phyloP scores from a whole-genome alignment of 2,329 filamentous ascomycete species.

The Monosporascus sp. region DNA sequence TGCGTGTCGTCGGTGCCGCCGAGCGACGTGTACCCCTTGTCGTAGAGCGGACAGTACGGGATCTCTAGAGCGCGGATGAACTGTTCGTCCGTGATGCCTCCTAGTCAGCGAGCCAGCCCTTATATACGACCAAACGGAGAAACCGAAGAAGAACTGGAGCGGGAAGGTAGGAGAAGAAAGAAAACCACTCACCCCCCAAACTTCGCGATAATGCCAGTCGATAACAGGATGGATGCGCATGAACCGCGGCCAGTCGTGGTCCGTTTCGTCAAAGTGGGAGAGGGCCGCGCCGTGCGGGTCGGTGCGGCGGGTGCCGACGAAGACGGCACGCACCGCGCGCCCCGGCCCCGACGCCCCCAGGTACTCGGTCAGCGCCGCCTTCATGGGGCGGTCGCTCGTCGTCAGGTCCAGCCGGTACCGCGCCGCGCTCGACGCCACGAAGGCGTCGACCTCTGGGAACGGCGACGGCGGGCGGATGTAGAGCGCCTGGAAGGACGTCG shows the following conservation, averaged over 20 bases:
- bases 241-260: slow-evolving; percentile 84
- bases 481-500: slow-evolving; percentile 63
- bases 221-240: slow-evolving; percentile 94
- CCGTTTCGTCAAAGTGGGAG: slow-evolving; percentile 80
- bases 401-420: slow-evolving; percentile 71
- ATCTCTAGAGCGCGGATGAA: slow-evolving; percentile 76
- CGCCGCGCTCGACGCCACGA: slow-evolving; percentile 62
- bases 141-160: not conserved
- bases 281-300: slow-evolving; percentile 82
- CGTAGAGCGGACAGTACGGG: slow-evolving; percentile 82
- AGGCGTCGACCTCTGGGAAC: slow-evolving; percentile 80
- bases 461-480: slow-evolving; percentile 85
- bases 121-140: not conserved
- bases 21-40: slow-evolving; percentile 83
- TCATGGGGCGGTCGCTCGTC: slow-evolving; percentile 75
- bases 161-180: not conserved
- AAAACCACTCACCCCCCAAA: slow-evolving; percentile 73
- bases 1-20: slow-evolving; percentile 85
- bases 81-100: slow-evolving; percentile 32
- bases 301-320: slow-evolving; percentile 83
- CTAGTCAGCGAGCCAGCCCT: too few species aligned
- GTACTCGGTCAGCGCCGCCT: slow-evolving; percentile 73
- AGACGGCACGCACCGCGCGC: slow-evolving; percentile 66
- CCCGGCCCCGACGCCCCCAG: slow-evolving; percentile 46
- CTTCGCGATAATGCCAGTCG: slow-evolving; percentile 94